Conservation (phyloP, 768 basidiomycete genomes). For the Suillus subluteus region DNA sequence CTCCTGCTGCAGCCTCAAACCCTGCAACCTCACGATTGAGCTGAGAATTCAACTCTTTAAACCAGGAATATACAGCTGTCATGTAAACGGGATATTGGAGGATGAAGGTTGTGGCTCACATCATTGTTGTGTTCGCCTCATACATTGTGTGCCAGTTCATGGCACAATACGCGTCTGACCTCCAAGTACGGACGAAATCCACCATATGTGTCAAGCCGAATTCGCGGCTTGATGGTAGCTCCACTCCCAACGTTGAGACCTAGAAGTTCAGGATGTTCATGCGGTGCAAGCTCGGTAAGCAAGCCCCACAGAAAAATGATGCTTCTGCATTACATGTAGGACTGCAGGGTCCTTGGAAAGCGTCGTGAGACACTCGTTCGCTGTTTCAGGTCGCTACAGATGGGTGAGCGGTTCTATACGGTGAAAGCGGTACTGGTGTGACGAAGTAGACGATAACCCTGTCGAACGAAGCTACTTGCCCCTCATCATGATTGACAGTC, state of each 20-base stretch:
- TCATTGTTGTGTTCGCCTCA: slow-evolving; percentile 75
- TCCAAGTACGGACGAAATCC: slow-evolving; percentile 72
- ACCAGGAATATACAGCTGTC: slow-evolving; percentile 43
- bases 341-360: slow-evolving; percentile 76
- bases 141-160: slow-evolving; percentile 78
- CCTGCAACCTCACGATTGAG: slow-evolving; percentile 74
- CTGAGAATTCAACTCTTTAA: slow-evolving; percentile 75
- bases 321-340: slow-evolving; percentile 68
- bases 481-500: neutral
- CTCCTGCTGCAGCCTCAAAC: slow-evolving; percentile 56
- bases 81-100: neutral
- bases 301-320: slow-evolving; percentile 67
- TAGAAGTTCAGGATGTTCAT: slow-evolving; percentile 69
- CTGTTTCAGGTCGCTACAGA: slow-evolving; percentile 64
- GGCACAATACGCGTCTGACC: slow-evolving; percentile 69
- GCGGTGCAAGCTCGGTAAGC: slow-evolving; percentile 78
- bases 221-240: slow-evolving; percentile 63
- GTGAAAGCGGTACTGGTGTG: slow-evolving; percentile 64
- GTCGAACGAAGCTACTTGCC: slow-evolving; percentile 62
- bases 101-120: slow-evolving; percentile 42
- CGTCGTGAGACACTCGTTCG: slow-evolving; percentile 54
- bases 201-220: slow-evolving; percentile 72
- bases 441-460: slow-evolving; percentile 37
- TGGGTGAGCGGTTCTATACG: slow-evolving; percentile 61
- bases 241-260: slow-evolving; percentile 71